Base-by-base conservation (phyloP, 306 rosid species). In the Dalbergia cultrata region DNA sequence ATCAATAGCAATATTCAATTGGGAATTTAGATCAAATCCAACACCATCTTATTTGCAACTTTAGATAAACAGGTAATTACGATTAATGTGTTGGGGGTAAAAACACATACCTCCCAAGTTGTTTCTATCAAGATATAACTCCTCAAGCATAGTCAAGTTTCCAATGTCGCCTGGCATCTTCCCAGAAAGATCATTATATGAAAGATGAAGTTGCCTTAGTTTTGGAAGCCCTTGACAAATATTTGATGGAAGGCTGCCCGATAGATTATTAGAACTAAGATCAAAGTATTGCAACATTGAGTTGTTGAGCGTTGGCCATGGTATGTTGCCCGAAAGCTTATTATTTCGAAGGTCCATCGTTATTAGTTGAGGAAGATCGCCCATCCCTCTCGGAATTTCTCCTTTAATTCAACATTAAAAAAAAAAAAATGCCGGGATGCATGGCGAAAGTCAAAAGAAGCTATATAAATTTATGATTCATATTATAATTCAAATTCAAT, bases 211-310 rank as follows among this genome's bases (percentile, higher is more conserved):
- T 0, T 0, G 5, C 63, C 7, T 9, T 4, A 80, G 74, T 1
- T 70, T 73, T 31, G 80, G 69, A 56, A 82, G 77, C 13, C 75
- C 58, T 26, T 35, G 65, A 37, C 80, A 82, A 50, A 82, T 11
- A 12, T 68, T 39, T 35, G 70, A 35, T 50, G 85, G 77, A n/a
- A 82, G 74, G 17, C 10, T 80, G 8, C 79, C 84, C 0, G 53
- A 16, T 6, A 80, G n/a, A 6, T 53, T 65, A 54, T 81, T 81
- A 4, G 7, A 4, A 26, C 34, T 19, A 17, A 81, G 75, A 12
- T 0, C 7, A 3, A 82, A 16, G 0, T 2, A 0, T 41, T 82
- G 62, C 74, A 82, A 43, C 12, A 14, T 0, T 19, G 82, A 63
- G 14, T 6, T 62, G 17, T 76, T 77, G 16, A 76, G 70, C 1